phyloP scores from a whole-genome alignment of 164 flowering plant genomes.

The Tetrastigma voinierianum region DNA sequence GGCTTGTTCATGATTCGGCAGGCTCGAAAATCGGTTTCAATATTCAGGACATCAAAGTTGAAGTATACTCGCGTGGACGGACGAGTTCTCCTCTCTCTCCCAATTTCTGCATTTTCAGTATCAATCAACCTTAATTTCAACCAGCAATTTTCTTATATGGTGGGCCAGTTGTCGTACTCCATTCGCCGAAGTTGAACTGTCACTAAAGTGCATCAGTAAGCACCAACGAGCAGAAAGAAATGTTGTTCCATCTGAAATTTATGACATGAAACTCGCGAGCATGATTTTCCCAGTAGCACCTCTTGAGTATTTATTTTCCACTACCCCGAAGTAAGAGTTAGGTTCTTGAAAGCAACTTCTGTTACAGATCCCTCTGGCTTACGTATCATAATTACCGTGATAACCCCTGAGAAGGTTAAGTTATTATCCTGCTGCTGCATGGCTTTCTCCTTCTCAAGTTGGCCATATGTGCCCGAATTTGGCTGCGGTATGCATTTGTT shows the following conservation, averaged over 20 bases:
- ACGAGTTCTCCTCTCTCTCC: no score
- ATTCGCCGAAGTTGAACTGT: slow-evolving; percentile 60
- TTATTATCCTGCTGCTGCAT: slow-evolving; percentile 61
- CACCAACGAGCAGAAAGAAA: slow-evolving; percentile 94
- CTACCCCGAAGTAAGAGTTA: slow-evolving; percentile 81
- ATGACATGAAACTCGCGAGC: slow-evolving; percentile 97
- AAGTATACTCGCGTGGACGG: no score
- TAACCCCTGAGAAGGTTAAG: slow-evolving; percentile 82
- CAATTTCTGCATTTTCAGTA: no score
- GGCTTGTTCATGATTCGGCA: no score
- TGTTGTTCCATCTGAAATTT: no score
- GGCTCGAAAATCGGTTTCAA: no score
- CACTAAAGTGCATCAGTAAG: slow-evolving; percentile 68
- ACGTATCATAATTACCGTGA: no score
- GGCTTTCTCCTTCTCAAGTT: slow-evolving; percentile 95
- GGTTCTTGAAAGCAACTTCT: slow-evolving; percentile 88
- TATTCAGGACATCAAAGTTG: no score
- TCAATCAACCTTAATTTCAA: no score
- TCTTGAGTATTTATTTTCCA: slow-evolving; percentile 73
- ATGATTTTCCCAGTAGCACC: slow-evolving; percentile 83
- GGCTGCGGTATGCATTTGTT: slow-evolving; percentile 66
- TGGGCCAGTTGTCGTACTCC: no score
- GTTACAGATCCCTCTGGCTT: slow-evolving; percentile 75
- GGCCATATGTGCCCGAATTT: slow-evolving; percentile 94
- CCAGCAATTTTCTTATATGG: slow-evolving; percentile 84